phyloP scores from a whole-genome alignment of 495 filamentous ascomycete genomes.

The Hypomontagnella monticulosa region DNA sequence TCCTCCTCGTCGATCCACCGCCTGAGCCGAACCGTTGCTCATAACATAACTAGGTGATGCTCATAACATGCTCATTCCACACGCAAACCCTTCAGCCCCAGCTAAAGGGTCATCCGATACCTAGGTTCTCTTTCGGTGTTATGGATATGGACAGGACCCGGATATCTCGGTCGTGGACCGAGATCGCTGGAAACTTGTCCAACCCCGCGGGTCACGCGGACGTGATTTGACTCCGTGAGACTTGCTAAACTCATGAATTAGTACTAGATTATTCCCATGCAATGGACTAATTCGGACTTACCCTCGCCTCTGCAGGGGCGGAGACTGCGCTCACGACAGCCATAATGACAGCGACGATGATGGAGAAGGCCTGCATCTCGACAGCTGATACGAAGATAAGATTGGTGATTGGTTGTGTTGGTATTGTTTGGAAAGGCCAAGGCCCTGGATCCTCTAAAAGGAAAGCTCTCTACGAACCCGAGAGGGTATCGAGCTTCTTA shows the following conservation, averaged over 20 bases:
- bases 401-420: slow-evolving; percentile 19
- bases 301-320: slow-evolving; percentile 30
- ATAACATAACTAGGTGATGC: slow-evolving; percentile 32
- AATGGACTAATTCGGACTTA: slow-evolving; percentile 15
- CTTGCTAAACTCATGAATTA: slow-evolving; percentile 17
- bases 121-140: slow-evolving; percentile 12
- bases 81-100: slow-evolving; percentile 13
- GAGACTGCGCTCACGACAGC: slow-evolving; percentile 30
- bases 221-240: slow-evolving; percentile 22
- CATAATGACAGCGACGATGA: slow-evolving; percentile 37
- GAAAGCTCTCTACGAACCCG: slow-evolving; percentile 5
- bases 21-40: slow-evolving; percentile 29
- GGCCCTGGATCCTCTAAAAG: slow-evolving; percentile 25
- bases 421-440: slow-evolving; percentile 33
- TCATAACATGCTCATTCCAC: slow-evolving; percentile 38
- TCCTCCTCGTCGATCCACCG: slow-evolving; percentile 26
- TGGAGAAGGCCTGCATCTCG: slow-evolving; percentile 38
- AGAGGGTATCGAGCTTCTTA: slow-evolving; percentile 30
- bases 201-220: slow-evolving; percentile 19
- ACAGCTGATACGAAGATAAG: slow-evolving; percentile 7
- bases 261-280: slow-evolving; percentile 3
- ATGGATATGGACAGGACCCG: slow-evolving; percentile 22
- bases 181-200: slow-evolving; percentile 6
- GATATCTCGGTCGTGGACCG: slow-evolving; percentile 10
- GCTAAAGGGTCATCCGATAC: slow-evolving; percentile 27